These are phyloP conservation scores for Cichorium intybus DNA, from an alignment of 140 eudicot species.

Conservation along the genomic window DNA sequence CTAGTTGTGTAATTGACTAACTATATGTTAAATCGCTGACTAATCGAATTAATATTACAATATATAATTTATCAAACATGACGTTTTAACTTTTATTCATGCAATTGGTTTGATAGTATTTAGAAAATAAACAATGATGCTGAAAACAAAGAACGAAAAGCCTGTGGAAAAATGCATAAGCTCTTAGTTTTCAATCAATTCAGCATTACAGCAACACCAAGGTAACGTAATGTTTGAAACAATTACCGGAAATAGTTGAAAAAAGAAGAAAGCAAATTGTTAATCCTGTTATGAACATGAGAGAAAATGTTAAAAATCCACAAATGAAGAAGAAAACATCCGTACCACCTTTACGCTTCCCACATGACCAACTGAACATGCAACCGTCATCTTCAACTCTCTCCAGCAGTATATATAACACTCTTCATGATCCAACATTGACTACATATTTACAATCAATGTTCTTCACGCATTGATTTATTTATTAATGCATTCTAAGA, in stretches of 20 bases:
- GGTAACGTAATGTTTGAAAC: background rate
- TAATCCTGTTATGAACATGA: background rate
- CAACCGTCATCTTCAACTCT: slow-evolving; percentile 1
- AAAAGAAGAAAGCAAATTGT: background rate
- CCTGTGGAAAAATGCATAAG: background rate
- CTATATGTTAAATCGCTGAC: too few relatives aligned
- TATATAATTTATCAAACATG: too few relatives aligned
- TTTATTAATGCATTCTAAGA: background rate
- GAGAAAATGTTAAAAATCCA: too few relatives aligned
- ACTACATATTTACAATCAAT: slow-evolving; percentile 17
- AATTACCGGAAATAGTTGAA: background rate
- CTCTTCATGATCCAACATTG: too few relatives aligned
- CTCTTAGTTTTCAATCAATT: background rate
- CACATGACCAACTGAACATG: slow-evolving; percentile 16
- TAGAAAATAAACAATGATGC: background rate
- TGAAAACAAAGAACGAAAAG: background rate
- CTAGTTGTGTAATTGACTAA: too few relatives aligned
- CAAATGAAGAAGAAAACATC: background rate
- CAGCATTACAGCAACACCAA: background rate
- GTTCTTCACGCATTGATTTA: background rate
- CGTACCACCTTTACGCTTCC: background rate
- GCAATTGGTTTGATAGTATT: too few relatives aligned
- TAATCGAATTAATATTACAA: too few relatives aligned
- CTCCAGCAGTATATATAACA: too few relatives aligned
- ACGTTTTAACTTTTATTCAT: too few relatives aligned